A percentile compares a stretch with the other conserved stretches of the same genome.
Evolutionary conservation across 345 rosid genomes (phyloP).

Genomic region (Gossypium herbaceum): DNA sequence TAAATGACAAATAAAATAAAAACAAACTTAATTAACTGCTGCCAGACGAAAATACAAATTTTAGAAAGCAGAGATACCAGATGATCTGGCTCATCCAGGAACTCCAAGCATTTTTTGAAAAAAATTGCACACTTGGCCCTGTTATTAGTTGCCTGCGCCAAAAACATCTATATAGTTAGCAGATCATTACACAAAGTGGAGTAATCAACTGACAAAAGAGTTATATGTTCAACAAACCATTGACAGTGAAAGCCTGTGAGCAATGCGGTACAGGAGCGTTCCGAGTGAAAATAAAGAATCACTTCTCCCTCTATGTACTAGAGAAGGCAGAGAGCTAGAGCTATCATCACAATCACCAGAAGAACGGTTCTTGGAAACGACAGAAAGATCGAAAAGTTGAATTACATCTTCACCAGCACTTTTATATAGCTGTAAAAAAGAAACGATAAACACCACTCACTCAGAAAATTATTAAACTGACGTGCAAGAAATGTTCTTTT

Average conservation of each 20-base stretch:
- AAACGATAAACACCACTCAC: slow-evolving; percentile 14
- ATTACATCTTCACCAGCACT: slow-evolving; percentile 89
- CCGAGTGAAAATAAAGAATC: slow-evolving; percentile 81
- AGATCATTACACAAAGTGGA: slow-evolving; percentile 14
- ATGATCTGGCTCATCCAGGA: slow-evolving; percentile 79
- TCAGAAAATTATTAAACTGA: slow-evolving; percentile 1
- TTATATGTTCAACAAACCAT: slow-evolving; percentile 44
- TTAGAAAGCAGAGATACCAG: slow-evolving; percentile 44
- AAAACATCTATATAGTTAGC: slow-evolving; percentile 17
- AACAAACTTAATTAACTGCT: not conserved
- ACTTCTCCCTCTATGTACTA: slow-evolving; percentile 55
- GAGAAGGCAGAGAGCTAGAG: slow-evolving; percentile 55
- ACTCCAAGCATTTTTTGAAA: slow-evolving; percentile 74
- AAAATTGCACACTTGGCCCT: slow-evolving; percentile 78
- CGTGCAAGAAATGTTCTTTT: not conserved
- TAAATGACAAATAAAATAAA: not conserved
- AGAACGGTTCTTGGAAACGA: slow-evolving; percentile 63
- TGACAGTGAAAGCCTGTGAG: slow-evolving; percentile 86
- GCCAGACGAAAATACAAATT: not conserved
- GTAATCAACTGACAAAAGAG: not conserved
- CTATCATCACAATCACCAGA: slow-evolving; percentile 46
- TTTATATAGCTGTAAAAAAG: slow-evolving; percentile 70
- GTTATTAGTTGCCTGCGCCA: slow-evolving; percentile 58
- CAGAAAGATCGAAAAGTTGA: slow-evolving; percentile 90
- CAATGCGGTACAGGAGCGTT: slow-evolving; percentile 86